Base-by-base conservation (phyloP, 257 asterid genomes). In the Solanum pinnatisectum region DNA sequence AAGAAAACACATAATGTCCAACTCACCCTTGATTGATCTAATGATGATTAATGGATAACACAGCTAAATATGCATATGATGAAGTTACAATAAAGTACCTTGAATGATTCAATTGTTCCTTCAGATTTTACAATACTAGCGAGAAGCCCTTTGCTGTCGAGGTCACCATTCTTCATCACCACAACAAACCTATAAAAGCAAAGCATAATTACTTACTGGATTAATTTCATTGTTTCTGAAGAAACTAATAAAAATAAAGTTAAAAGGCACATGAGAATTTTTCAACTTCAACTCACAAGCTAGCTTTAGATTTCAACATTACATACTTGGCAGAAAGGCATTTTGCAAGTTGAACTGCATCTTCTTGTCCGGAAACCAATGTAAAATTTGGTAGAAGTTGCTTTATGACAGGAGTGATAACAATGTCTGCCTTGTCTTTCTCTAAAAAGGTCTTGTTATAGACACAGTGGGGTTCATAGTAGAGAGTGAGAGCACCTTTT, bases 401-500 rank as follows among this genome's bases (percentile, higher is more conserved):
- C 95, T 94, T 95, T 71, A 93, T 91, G 30, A 97, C 98, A 22
- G 99, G 99, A 4, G 98, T 95, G 65, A 96, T 94, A 52, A 96
- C 94, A 76, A 96, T 96, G 88, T 96, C 95, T 2, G 98, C 98
- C 15, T 46, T 91, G 83, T 89, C 91, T 79, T 95, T 93, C 89
- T 89, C 94, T 87, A 97, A 73, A 23, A 85, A 86, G 33, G 30
- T 90, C 90, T 92, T 93, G 37, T 94, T 78, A 87, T 92, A 97
- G 56, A 95, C 98, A 78, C 99, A 97, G 84, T 97, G 99, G 16
- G 98, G 99, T 90, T 96, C 98, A 23, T 95, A 97, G 90, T 96
- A 95, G 37, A 97, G 92, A 27, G 93, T 91, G 84, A 89, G 89
- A 88, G 87, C 88, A 32, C 92, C 92, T 65, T 90, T 88, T 10